phyloP scores from a whole-genome alignment of 495 filamentous ascomycete genomes.

The Evernia prunastri region DNA sequence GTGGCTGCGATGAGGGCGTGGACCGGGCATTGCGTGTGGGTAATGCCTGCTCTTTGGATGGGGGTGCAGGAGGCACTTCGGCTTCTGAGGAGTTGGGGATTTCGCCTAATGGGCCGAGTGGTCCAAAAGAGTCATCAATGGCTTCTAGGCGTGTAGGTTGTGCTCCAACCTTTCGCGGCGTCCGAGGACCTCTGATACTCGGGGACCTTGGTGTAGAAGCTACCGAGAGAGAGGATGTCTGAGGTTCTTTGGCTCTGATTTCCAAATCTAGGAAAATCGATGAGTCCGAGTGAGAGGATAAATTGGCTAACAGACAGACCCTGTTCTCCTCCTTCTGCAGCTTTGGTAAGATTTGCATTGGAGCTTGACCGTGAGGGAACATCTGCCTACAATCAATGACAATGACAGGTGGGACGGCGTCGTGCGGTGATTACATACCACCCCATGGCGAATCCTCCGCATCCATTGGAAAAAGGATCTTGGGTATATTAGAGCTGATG shows the following conservation, averaged over 20 bases:
- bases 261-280: constrained; percentile 27
- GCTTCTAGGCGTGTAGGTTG: constrained; percentile 81
- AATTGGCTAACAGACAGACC: constrained; percentile 26
- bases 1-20: constrained; percentile 42
- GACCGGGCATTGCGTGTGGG: constrained; percentile 53
- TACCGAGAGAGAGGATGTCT: constrained; percentile 30
- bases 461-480: constrained; percentile 37
- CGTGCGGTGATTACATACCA: constrained; percentile 43
- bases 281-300: constrained; percentile 16
- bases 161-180: constrained; percentile 67
- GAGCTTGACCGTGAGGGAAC: constrained; percentile 50
- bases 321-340: constrained; percentile 30
- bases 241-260: constrained; percentile 29
- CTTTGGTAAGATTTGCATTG: constrained; percentile 28
- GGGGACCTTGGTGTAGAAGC: constrained; percentile 40
- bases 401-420: constrained; percentile 11
- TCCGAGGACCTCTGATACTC: constrained; percentile 47
- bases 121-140: constrained; percentile 83
- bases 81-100: constrained; percentile 42
- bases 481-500: constrained; percentile 22
- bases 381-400: constrained; percentile 39
- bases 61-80: constrained; percentile 78
- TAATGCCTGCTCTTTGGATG: constrained; percentile 65
- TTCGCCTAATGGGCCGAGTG: constrained; percentile 77
- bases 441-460: constrained; percentile 65